Base-by-base conservation (phyloP, 1,284 basidiomycete genomes). In the Microbotryum intermedium region DNA sequence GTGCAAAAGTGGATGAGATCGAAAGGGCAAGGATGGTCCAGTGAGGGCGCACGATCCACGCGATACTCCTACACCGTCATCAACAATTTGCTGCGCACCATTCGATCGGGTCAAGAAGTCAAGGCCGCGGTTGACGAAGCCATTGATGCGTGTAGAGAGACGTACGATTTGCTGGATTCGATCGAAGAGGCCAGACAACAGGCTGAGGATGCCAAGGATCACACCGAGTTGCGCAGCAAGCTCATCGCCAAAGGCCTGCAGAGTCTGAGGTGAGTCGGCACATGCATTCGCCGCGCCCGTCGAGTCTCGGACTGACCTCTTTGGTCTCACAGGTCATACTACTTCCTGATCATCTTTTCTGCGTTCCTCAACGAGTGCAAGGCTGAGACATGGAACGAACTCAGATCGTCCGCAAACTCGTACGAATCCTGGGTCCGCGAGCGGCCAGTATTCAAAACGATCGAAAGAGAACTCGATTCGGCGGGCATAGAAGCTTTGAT, bases 381-480 rank as follows among this genome's bases (percentile, higher is more conserved):
- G 64, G 88, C 90, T 0, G 89, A 92, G 43, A 70, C 58, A 4
- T 62, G 67, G 58, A 61, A 55, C 42, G 63, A 64, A 13, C 53
- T 62, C 25, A 63, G 58, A 29, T 39, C 34, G 13, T 39, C 34
- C 13, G 45, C 51, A 57, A 43, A 57, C 55, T 6, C 58, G 13
- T 71, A 71, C 62, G 63, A 69, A 29, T 29, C 57, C 25, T 95
- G 87, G 68, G 85, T 94, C 42, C 83, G 86, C 72, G 82, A 83
- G 65, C 79, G 88, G 46, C 90, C 73, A 82, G 95, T 98, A 18
- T 91, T 98, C 76, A 87, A 87, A 72, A 99, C 95, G 0, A 93
- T 98, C 63, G 84, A 94, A 75, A 90, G 89, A 65, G 95, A 98
- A 69, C 81, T 98, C 49, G 77, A 84, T 46, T 81, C 81, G n/a